phyloP scores from a whole-genome alignment of 2,329 filamentous ascomycete species.

The Colletotrichum destructivum region DNA sequence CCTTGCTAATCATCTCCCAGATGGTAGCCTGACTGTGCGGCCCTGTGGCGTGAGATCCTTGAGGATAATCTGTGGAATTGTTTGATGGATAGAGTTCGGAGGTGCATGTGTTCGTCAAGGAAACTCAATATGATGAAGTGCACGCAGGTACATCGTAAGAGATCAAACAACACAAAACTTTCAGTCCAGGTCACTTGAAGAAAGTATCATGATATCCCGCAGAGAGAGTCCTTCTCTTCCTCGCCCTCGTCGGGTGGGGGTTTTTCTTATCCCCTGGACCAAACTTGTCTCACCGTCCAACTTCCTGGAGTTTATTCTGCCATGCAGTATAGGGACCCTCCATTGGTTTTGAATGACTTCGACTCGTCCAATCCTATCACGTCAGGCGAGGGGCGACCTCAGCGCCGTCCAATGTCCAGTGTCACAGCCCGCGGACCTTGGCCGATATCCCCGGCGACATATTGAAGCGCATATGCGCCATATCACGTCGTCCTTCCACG shows the following conservation, averaged over 20 bases:
- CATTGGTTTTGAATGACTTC: background rate
- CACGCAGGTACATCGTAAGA: background rate
- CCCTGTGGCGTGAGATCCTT: background rate
- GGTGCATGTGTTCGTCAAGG: background rate
- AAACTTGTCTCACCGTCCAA: background rate
- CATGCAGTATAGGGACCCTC: background rate
- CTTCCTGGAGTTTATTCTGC: background rate
- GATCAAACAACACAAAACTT: background rate
- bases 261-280: too few species aligned
- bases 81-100: background rate
- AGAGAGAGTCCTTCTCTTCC: background rate
- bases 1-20: slow-evolving; percentile 4
- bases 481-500: background rate
- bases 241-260: too few species aligned
- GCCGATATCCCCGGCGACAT: background rate
- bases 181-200: background rate
- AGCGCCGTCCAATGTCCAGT: background rate
- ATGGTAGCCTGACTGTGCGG: background rate
- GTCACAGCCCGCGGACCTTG: slow-evolving; percentile 9
- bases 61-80: background rate
- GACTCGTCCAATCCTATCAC: background rate
- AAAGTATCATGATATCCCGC: background rate
- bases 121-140: background rate
- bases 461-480: background rate
- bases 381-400: too few species aligned